A percentile compares a stretch with the other conserved stretches of the same genome.
Conservation (phyloP, 2,329 filamentous ascomycete species). For the Periconia macrospinosa region DNA sequence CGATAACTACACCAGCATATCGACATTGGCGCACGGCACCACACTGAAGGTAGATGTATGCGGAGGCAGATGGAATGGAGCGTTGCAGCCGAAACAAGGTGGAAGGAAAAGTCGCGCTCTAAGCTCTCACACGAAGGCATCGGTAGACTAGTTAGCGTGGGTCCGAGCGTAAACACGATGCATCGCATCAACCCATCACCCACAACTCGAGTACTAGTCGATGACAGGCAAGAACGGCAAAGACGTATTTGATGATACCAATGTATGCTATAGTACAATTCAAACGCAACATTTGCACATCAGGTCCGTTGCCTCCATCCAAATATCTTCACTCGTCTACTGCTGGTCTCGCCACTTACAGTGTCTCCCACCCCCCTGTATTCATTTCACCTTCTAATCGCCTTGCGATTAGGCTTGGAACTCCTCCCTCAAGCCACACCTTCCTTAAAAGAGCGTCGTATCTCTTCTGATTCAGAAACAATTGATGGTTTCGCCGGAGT, state of each 20-base stretch:
- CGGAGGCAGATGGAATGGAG: not conserved
- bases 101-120: not conserved
- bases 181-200: too few species aligned
- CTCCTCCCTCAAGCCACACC: slow-evolving; percentile 82
- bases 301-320: too few species aligned
- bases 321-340: not conserved
- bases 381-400: slow-evolving; percentile 95
- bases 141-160: not conserved
- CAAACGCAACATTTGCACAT: too few species aligned
- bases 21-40: slow-evolving; percentile 28
- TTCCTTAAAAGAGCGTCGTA: slow-evolving; percentile 87
- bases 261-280: too few species aligned
- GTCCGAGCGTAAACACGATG: not conserved
- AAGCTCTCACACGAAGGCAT: not conserved
- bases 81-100: not conserved
- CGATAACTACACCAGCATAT: slow-evolving; percentile 31
- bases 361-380: slow-evolving; percentile 92
- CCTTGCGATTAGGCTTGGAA: slow-evolving; percentile 86
- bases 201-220: too few species aligned
- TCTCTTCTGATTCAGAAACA: slow-evolving; percentile 90
- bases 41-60: not conserved
- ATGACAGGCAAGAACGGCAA: too few species aligned
- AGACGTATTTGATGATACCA: too few species aligned
- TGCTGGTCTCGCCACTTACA: slow-evolving; percentile 29
- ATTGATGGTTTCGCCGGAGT: slow-evolving; percentile 77